Conservation (phyloP, 2,329 filamentous ascomycete species). For the Orbilia brochopaga region DNA sequence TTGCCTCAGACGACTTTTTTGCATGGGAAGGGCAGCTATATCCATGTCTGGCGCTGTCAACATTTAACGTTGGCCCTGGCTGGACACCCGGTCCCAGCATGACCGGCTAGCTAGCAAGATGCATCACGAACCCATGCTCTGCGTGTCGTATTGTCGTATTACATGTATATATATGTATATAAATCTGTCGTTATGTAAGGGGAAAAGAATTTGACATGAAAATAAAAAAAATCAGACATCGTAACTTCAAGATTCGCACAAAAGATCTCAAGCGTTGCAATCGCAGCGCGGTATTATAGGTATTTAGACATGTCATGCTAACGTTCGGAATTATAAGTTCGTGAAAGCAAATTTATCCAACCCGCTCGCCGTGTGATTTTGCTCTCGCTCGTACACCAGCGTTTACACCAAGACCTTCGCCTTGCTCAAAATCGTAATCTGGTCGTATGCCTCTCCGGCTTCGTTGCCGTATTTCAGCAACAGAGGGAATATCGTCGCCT, state of each 20-base stretch:
- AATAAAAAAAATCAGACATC: background rate
- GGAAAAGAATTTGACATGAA: background rate
- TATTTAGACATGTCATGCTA: background rate
- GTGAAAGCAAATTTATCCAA: background rate
- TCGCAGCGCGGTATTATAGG: background rate
- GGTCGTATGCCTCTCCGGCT: conserved; percentile 40
- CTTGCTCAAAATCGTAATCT: conserved; percentile 50
- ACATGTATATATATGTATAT: background rate
- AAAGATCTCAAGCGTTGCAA: background rate
- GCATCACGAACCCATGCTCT: background rate
- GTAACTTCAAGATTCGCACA: background rate
- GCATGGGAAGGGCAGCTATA: background rate
- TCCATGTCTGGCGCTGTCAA: background rate
- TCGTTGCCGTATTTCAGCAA: conserved; percentile 45
- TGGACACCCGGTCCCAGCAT: too few species aligned
- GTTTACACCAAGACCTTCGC: conserved; percentile 43
- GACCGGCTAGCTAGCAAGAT: conserved; percentile 1
- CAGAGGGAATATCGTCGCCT: conserved; percentile 40
- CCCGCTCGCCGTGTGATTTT: background rate
- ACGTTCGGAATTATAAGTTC: background rate
- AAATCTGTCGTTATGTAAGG: background rate
- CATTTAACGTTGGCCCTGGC: background rate
- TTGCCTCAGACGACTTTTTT: background rate
- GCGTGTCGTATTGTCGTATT: background rate
- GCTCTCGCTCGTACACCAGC: background rate